phyloP scores from a whole-genome alignment of 768 basidiomycete genomes.

The Mycena albidolilacea region DNA sequence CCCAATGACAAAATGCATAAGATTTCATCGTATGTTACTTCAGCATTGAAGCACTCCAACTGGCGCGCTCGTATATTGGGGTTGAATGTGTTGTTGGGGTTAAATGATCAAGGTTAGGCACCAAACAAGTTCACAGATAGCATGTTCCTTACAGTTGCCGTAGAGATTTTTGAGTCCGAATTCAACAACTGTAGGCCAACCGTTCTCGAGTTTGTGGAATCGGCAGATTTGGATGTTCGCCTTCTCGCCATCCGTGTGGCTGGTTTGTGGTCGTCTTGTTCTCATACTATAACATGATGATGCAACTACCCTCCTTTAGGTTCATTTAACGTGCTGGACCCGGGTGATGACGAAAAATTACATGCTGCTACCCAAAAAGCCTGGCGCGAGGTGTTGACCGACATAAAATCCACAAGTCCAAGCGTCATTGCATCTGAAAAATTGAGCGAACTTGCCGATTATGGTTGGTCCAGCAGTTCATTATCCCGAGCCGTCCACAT shows the following conservation, averaged over 20 bases:
- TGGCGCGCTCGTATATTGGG: not conserved
- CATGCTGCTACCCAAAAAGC: not conserved
- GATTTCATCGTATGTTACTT: not conserved
- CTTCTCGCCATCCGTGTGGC: not conserved
- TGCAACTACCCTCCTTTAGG: not conserved
- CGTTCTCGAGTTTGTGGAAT: not conserved
- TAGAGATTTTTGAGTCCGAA: not conserved
- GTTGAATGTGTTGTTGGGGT: constrained; percentile 3
- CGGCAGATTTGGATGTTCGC: constrained; percentile 1
- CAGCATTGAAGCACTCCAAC: not conserved
- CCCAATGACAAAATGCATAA: not conserved
- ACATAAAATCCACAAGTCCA: not conserved
- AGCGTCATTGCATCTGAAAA: not conserved
- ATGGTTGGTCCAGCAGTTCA: not conserved
- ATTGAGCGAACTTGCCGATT: constrained; percentile 1
- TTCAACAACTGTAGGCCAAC: not conserved
- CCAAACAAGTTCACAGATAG: not conserved
- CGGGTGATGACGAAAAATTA: not conserved
- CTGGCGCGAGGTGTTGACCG: not conserved
- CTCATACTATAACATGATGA: not conserved
- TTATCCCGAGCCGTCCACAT: not conserved
- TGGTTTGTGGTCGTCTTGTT: not conserved
- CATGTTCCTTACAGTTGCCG: not conserved
- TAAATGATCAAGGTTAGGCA: constrained; percentile 1
- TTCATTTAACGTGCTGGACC: not conserved